Conservation (phyloP, 345 rosid species). For the Durio zibethinus region DNA sequence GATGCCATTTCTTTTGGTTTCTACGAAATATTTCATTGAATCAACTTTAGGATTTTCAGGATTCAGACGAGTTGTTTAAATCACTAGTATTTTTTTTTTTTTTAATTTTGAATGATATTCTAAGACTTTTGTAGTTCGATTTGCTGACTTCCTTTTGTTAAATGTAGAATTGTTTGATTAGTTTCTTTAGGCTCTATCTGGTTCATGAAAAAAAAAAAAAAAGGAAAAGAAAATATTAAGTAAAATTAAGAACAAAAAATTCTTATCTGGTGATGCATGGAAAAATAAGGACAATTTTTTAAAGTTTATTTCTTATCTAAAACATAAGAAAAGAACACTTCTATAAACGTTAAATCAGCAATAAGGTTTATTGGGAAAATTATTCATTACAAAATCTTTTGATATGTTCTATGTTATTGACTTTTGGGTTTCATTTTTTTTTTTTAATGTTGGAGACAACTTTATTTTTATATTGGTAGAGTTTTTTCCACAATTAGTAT, state of each 20-base stretch:
- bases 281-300: neutral
- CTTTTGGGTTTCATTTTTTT: neutral
- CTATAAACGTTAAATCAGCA: neutral
- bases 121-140: neutral
- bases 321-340: neutral
- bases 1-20: neutral
- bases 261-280: neutral
- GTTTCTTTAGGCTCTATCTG: neutral
- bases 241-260: neutral
- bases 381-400: neutral
- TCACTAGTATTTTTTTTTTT: neutral
- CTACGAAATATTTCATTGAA: neutral
- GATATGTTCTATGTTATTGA: neutral
- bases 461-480: too few relatives aligned
- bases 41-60: neutral
- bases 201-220: neutral
- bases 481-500: too few relatives aligned
- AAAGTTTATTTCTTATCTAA: neutral
- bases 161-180: neutral
- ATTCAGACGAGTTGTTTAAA: too few relatives aligned
- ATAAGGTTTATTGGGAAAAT: neutral
- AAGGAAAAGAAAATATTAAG: neutral
- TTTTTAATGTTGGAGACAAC: neutral
- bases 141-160: neutral
- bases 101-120: neutral